Percentiles rank a stretch among this genome's conserved stretches.
Evolutionary conservation across 2,329 filamentous ascomycete species (phyloP).

Genomic region (Salinomyces thailandicus): DNA sequence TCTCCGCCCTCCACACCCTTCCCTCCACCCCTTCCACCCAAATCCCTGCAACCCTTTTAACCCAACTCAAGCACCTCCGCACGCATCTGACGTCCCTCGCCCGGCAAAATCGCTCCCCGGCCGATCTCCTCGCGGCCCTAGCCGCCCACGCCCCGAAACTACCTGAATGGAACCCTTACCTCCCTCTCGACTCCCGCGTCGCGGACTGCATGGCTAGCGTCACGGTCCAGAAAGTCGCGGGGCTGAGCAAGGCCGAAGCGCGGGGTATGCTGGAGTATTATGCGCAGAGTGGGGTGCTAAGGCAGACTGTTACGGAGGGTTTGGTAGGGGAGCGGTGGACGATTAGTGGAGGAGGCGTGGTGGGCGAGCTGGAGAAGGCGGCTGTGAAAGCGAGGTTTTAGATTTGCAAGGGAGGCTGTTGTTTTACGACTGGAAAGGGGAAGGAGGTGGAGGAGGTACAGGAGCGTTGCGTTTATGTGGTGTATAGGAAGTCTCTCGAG

Average conservation of each 20-base stretch:
- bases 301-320: constrained; percentile 57
- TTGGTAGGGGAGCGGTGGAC: constrained; percentile 75
- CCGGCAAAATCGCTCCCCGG: neutral
- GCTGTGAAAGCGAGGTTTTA: constrained; percentile 35
- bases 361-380: constrained; percentile 75
- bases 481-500: too few species aligned
- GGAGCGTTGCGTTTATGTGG: too few species aligned
- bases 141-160: constrained; percentile 9
- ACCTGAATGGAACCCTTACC: constrained; percentile 43
- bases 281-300: constrained; percentile 71
- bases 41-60: neutral
- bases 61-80: neutral
- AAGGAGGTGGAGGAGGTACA: too few species aligned
- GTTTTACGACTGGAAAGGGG: too few species aligned
- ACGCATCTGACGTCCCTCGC: neutral
- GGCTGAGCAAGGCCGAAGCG: constrained; percentile 64
- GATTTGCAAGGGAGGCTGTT: too few species aligned
- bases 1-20: neutral
- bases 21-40: neutral
- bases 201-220: constrained; percentile 36
- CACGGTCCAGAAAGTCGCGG: constrained; percentile 46
- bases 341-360: constrained; percentile 65
- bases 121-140: neutral
- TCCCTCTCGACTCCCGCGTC: constrained; percentile 42
- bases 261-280: constrained; percentile 85